Conservation (phyloP, 2,329 filamentous ascomycete species). For the Teratosphaeriaceae sp. region DNA sequence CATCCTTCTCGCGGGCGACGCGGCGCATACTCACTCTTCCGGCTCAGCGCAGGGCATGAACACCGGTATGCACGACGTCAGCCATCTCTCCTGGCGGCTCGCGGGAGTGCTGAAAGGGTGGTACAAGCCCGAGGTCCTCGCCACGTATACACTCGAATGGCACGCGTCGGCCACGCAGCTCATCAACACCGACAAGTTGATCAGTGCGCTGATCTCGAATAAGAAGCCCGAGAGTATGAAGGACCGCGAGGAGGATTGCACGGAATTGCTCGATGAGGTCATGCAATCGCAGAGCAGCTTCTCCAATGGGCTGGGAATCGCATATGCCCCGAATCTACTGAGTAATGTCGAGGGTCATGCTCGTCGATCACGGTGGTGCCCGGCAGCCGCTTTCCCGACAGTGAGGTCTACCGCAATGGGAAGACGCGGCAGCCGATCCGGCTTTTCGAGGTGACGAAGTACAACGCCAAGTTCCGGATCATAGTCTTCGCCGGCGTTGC, state of each 20-base stretch:
- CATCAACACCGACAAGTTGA: constrained; percentile 31
- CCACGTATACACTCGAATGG: constrained; percentile 11
- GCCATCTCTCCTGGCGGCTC: constrained; percentile 14
- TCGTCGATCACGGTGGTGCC: constrained; percentile 9
- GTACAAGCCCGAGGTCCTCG: constrained; percentile 6
- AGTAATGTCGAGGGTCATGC: constrained; percentile 8
- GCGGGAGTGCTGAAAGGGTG: constrained; percentile 8
- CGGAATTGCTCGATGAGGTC: constrained; percentile 20
- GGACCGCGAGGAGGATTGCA: constrained; percentile 16
- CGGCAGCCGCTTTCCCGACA: constrained; percentile 21
- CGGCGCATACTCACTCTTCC: constrained; percentile 31
- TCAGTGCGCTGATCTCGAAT: constrained; percentile 29
- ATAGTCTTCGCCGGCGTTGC: constrained; percentile 19
- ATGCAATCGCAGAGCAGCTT: constrained; percentile 27
- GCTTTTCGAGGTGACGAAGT: constrained; percentile 17
- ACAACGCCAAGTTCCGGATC: constrained; percentile 21
- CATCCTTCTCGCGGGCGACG: constrained; percentile 28
- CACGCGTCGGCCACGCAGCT: constrained; percentile 26
- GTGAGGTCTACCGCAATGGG: constrained; percentile 19
- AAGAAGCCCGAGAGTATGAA: constrained; percentile 23
- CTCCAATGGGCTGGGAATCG: constrained; percentile 25
- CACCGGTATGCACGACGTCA: constrained; percentile 30
- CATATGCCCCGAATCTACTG: constrained; percentile 9
- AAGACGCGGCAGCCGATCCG: constrained; percentile 14
- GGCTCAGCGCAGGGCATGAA: constrained; percentile 36